Percentiles rank a stretch among this genome's conserved stretches.
phyloP scores from a whole-genome alignment of 768 basidiomycete species.

The Tubosaeta brunneosetosa region DNA sequence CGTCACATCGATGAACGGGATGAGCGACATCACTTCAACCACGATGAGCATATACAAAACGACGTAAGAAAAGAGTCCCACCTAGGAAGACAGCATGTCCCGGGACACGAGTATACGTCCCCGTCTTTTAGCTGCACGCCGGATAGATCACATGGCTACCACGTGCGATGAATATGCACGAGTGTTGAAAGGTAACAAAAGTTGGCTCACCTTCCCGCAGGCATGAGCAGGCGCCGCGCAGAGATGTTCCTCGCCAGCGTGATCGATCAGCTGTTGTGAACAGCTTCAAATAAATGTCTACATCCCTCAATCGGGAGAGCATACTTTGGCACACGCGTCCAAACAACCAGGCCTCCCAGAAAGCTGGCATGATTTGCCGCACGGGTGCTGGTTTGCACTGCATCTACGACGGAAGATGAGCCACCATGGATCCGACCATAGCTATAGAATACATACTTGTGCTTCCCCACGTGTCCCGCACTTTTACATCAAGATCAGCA shows the following conservation, averaged over 20 bases:
- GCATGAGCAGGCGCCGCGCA: slow-evolving; percentile 36
- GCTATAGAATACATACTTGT: slow-evolving; percentile 38
- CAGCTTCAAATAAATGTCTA: background rate
- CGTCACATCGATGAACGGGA: slow-evolving; percentile 31
- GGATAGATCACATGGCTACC: slow-evolving; percentile 41
- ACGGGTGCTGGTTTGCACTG: no score
- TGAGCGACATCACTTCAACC: slow-evolving; percentile 42
- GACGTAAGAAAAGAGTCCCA: slow-evolving; percentile 6
- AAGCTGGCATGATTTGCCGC: no score
- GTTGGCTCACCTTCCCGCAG: slow-evolving; percentile 37
- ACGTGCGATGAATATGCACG: slow-evolving; percentile 18
- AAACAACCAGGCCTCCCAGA: no score
- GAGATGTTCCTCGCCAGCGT: slow-evolving; percentile 45
- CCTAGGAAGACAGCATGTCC: slow-evolving; percentile 42
- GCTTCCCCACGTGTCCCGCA: slow-evolving; percentile 19
- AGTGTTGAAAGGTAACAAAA: no score
- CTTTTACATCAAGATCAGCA: no score
- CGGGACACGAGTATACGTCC: slow-evolving; percentile 37
- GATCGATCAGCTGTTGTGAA: slow-evolving; percentile 40
- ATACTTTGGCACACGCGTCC: slow-evolving; percentile 49
- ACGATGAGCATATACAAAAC: background rate
- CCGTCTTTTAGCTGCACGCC: slow-evolving; percentile 28
- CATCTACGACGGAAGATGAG: no score
- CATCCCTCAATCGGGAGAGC: background rate
- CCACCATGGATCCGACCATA: no score